Conservation (phyloP, 768 basidiomycete species). For the Lentinus brumalis region DNA sequence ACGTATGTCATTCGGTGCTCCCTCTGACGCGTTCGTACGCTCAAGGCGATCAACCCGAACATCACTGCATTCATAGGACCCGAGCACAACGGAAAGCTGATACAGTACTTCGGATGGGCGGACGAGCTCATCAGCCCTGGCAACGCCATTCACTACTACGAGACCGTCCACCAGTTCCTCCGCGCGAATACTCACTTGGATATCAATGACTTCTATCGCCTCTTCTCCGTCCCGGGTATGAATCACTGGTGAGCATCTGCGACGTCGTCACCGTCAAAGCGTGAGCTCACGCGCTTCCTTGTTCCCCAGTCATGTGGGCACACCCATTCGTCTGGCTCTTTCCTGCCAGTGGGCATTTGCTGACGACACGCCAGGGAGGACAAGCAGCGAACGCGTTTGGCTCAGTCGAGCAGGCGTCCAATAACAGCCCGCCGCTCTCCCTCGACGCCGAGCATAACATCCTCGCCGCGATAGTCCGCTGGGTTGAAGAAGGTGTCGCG, state of each 20-base stretch:
- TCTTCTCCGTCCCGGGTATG: conserved; percentile 38
- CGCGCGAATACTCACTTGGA: conserved; percentile 22
- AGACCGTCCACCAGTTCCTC: conserved; percentile 28
- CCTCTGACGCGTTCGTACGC: not conserved
- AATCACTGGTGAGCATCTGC: conserved; percentile 28
- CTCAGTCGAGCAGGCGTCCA: conserved; percentile 24
- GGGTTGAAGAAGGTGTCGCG: conserved; percentile 36
- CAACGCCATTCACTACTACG: conserved; percentile 28
- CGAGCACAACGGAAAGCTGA: conserved; percentile 26
- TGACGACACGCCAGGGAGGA: conserved; percentile 20
- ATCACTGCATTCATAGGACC: conserved; percentile 25
- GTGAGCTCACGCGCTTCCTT: not conserved
- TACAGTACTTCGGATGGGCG: conserved; percentile 30
- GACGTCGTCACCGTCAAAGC: not conserved
- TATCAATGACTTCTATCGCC: conserved; percentile 35
- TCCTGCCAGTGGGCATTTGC: not conserved
- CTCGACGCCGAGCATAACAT: conserved; percentile 29
- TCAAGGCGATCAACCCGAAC: conserved; percentile 27
- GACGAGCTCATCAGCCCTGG: conserved; percentile 34
- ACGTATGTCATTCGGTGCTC: too few relatives aligned
- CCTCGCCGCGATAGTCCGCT: conserved; percentile 33
- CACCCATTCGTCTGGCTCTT: conserved; percentile 5
- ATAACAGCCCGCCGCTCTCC: conserved; percentile 20
- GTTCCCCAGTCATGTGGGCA: not conserved
- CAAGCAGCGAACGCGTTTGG: conserved; percentile 32